Evolutionary conservation across 768 basidiomycete genomes (phyloP), one percentile per base, ranked within the genome.

Genomic region (Mycena kentingensis): DNA sequence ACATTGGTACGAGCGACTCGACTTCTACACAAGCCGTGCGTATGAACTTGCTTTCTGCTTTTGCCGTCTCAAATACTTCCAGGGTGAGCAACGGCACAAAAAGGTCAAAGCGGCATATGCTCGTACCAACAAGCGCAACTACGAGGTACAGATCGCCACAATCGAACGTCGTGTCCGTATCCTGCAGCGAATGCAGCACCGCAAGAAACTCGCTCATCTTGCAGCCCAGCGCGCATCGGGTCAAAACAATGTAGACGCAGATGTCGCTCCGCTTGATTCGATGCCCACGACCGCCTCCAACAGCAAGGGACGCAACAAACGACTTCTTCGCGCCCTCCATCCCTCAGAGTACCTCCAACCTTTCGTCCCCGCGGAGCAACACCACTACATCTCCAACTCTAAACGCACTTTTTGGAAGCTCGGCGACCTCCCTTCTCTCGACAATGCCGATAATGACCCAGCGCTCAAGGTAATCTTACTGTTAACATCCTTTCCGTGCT

Each of bases 51-150:
- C 26, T 28, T 19, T 44, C 26, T 24, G 24, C 42, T 44, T 6
- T 8, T 19, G n/a, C 72, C 71, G 10, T 24, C 12, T 8, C 15
- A 10, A 44, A 22, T 24, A 22, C 13, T 7, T 24, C 12, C 42
- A 44, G 42, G 42, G 42, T 8, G 42, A 44, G 19, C 42, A 22
- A 6, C 19, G 19, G 6, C 22, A 44, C 39, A 49, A 49, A 0
- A 44, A 36, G 0, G 57, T 63, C 21, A 74, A 74, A 52, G 36
- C 39, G 0, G 65, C 64, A 32, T 73, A 69, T 27, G 28, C 49
- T 1, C 36, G 52, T 0, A 66, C 62, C 1, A 68, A 66, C 52
- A 68, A 69, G 46, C 61, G 52, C 18, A 45, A 60, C 2, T 44
- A 45, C 15, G 50, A 28, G 0, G 12, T 13, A 0, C 60, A 63